Evolutionary conservation across 306 rosid genomes (phyloP).

Genomic region (Mimosa pudica): DNA sequence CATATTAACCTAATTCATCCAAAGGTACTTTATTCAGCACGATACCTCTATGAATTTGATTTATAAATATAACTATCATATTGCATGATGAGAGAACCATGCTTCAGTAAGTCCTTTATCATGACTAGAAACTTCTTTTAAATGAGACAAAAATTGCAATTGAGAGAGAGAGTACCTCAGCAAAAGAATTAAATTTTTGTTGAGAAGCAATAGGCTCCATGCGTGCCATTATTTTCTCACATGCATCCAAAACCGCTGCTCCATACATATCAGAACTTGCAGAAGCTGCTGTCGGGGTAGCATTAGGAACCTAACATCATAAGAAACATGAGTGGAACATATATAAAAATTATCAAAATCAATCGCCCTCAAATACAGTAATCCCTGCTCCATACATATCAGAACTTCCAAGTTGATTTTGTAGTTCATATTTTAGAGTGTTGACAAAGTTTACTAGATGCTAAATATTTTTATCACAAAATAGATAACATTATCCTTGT

Average conservation of each 20-base stretch:
- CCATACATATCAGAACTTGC: conserved; percentile 98
- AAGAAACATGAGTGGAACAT: conserved; percentile 35
- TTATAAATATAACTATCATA: conserved; percentile 22
- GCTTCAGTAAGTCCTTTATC: conserved; percentile 17
- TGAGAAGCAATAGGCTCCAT: conserved; percentile 82
- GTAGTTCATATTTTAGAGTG: background rate
- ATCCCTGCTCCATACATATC: too few relatives aligned
- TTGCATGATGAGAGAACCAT: conserved; percentile 23
- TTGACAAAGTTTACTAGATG: background rate
- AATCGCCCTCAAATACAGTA: conserved; percentile 10
- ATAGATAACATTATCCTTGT: background rate
- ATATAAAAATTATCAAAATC: conserved; percentile 23
- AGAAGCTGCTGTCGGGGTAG: conserved; percentile 97
- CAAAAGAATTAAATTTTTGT: conserved; percentile 64
- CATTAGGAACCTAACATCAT: conserved; percentile 75
- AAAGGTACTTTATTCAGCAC: background rate
- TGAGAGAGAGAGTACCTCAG: conserved; percentile 51
- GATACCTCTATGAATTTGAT: background rate
- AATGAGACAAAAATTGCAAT: conserved; percentile 25
- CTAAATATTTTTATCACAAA: background rate
- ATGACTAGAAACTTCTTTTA: conserved; percentile 20
- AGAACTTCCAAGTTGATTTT: conserved; percentile 17
- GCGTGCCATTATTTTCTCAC: conserved; percentile 81
- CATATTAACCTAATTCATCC: conserved; percentile 8
- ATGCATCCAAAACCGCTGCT: conserved; percentile 94